phyloP scores from a whole-genome alignment of 2,329 filamentous ascomycete genomes.

The Tolypocladium nubicola region DNA sequence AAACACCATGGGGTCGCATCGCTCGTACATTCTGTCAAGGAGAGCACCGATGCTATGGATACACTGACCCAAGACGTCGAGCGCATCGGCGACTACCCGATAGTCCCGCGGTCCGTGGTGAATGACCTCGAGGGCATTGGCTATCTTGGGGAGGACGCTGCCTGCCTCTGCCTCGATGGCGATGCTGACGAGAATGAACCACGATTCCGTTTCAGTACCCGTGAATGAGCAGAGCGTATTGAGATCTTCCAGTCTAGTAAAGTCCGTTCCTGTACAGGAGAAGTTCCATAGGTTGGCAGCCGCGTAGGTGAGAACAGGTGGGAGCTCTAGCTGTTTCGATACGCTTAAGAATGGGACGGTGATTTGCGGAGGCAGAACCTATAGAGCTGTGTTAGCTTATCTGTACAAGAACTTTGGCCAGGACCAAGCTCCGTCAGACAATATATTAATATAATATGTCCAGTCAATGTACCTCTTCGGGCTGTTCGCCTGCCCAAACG shows the following conservation, averaged over 20 bases:
- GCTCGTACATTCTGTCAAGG: constrained; percentile 78
- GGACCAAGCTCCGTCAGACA: background rate
- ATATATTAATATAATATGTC: background rate
- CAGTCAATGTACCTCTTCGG: constrained; percentile 49
- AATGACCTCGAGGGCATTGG: constrained; percentile 62
- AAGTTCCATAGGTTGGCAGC: constrained; percentile 88
- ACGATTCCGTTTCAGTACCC: constrained; percentile 80
- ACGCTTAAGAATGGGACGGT: constrained; percentile 66
- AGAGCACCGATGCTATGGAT: constrained; percentile 58
- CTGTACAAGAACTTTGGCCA: background rate
- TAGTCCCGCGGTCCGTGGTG: constrained; percentile 41
- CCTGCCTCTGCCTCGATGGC: constrained; percentile 81
- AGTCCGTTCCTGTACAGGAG: constrained; percentile 40
- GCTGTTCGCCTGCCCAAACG: constrained; percentile 74
- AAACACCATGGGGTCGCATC: constrained; percentile 77
- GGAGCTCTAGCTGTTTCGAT: constrained; percentile 66
- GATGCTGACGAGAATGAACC: constrained; percentile 86
- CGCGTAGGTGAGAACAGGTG: constrained; percentile 81
- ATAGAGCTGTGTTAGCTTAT: background rate
- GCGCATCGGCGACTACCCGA: constrained; percentile 46
- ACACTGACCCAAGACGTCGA: constrained; percentile 54
- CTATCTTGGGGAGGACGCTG: constrained; percentile 63
- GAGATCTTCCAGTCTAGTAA: constrained; percentile 59
- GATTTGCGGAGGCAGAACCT: constrained; percentile 63
- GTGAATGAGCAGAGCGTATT: constrained; percentile 76